Base-by-base conservation (phyloP, 2,329 filamentous ascomycete genomes). In the Epichloe gansuensis region DNA sequence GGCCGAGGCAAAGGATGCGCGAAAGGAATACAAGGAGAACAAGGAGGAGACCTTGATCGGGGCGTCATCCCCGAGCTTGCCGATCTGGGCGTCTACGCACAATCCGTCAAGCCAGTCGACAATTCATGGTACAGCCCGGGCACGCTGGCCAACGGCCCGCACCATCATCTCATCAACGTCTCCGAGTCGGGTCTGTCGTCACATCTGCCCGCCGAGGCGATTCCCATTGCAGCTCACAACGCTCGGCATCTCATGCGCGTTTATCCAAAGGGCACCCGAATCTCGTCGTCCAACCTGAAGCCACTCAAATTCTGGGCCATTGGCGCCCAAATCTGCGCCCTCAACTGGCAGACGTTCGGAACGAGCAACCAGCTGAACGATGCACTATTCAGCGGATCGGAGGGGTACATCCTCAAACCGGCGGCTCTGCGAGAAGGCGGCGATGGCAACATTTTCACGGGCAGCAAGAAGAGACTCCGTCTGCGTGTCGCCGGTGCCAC, bases 291-390 rank as follows among this genome's bases (percentile, higher is more conserved):
- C 38, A 86, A 86, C 60, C 73, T 86, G 2, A 73, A 74, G 51
- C 82, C 81, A 0, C 74, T 82, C 0, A 73, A 75, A 0, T 86
- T 83, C 62, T 86, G 83, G 83, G 80, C 74, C 6, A 63, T 85
- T 4, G 83, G 83, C 1, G 82, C 82, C 2, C 83, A 86, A 59
- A 81, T 86, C 46, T 85, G 81, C 61, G 83, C 83, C 3, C 71
- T 86, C 50, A 86, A 86, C 66, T 83, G 82, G 78, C 83, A 86
- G 61, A 83, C 76, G 0, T 86, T 85, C 57, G 81, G 80, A 37
- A 75, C 76, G 6, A 75, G 75, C 60, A 82, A 83, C 69, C 83
- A 86, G 64, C 70, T 86, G 57, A 86, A 86, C 61, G 81, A 85
- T 60, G 83, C 82, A 0, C 69, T 86, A 0, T 86, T 86, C 64